A percentile compares a stretch with the other conserved stretches of the same genome.
These are phyloP conservation scores for Sarcodon aspratus DNA, from an alignment of 768 basidiomycete species.

Conservation along the genomic window DNA sequence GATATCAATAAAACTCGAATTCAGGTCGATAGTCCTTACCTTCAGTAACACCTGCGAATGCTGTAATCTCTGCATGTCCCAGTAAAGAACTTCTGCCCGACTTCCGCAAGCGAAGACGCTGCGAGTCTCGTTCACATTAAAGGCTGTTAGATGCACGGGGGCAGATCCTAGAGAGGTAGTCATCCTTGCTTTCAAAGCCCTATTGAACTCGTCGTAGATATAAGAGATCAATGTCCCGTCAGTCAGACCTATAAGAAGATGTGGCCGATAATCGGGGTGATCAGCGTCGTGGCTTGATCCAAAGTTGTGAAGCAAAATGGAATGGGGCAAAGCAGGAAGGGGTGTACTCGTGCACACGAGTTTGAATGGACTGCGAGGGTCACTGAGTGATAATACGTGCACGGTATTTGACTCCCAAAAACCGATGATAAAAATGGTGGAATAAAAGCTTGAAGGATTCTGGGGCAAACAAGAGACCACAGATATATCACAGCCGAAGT, in stretches of 20 bases:
- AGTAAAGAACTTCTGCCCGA: conserved; percentile 56
- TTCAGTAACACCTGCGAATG: conserved; percentile 68
- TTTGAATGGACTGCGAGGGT: conserved; percentile 11
- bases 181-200: conserved; percentile 36
- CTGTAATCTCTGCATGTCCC: conserved; percentile 50
- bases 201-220: conserved; percentile 27
- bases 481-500: conserved; percentile 41
- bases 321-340: conserved; percentile 34
- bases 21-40: conserved; percentile 25
- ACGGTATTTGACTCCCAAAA: conserved; percentile 68
- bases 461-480: conserved; percentile 55
- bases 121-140: conserved; percentile 37
- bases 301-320: conserved; percentile 49
- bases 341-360: conserved; percentile 22
- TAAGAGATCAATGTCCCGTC: conserved; percentile 63
- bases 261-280: conserved; percentile 28
- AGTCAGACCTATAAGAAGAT: conserved; percentile 62
- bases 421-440: conserved; percentile 46
- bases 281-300: conserved; percentile 24
- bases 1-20: neutral
- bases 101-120: conserved; percentile 66
- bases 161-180: conserved; percentile 50
- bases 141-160: conserved; percentile 52
- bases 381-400: conserved; percentile 35
- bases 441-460: conserved; percentile 32